Evolutionary conservation across 1,284 basidiomycete genomes (phyloP), one percentile per base, ranked within the genome.

Genomic region (Cryptococcus sp.): DNA sequence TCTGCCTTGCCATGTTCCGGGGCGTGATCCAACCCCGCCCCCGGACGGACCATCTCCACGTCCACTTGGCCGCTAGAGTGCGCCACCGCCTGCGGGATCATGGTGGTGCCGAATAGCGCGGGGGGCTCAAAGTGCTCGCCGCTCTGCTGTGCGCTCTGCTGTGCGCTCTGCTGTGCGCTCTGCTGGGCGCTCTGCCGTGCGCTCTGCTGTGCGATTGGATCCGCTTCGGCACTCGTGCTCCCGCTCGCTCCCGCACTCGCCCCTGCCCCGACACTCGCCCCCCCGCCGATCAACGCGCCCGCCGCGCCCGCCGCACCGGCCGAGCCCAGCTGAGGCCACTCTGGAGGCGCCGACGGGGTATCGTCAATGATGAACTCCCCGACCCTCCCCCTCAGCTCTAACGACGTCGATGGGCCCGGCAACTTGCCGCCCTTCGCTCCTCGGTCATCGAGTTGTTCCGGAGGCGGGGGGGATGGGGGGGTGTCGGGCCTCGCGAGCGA

Each of bases 41-140:
- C 56, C 28, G 58, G 54, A 33, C 28, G 51, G 40, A 23, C 44
- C 46, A 35, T 38, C 40, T 53, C 21, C 40, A 46, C 46, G 35
- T 46, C 38, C n/a, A 40, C 46, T 15, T 47, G 51, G 37, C 38
- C 53, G 16, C 45, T 52, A 4, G 42, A 37, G n/a, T 44, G 36
- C 15, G 39, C 37, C 4, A 50, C 36, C n/a, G 35, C 21, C 11
- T 33, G 28, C 4, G 67, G 65, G 39, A 63, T 57, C 42, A 69
- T 18, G 1, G 60, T 56, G 16, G 63, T 64, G 3, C 44, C 44
- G 45, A 71, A 71, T 11, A 71, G 40, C 2, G 58, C 65, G 1
- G 66, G 66, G 8, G 68, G 66, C 5, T 68, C 46, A 42, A 71
- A 69, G 46, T 69, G 67, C 15, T 58, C 52, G 4, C 16, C 42